phyloP scores from a whole-genome alignment of 805 yeast species.

The Ogataea chonburiensis region DNA sequence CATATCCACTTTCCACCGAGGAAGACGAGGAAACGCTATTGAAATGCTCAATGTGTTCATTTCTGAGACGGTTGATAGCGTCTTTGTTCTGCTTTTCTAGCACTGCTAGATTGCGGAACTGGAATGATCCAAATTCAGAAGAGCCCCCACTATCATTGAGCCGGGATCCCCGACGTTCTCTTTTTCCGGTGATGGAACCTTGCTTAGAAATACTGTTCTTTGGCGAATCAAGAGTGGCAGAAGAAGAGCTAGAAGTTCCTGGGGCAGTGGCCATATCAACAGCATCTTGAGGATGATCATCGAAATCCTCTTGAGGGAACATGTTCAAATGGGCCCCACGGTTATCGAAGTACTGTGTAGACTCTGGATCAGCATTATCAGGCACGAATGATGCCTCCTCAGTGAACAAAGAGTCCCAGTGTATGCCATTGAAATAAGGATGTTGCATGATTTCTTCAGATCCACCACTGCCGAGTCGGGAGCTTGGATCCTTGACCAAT shows the following conservation, averaged over 20 bases:
- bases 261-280: conserved; percentile 13
- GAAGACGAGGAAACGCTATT: conserved; percentile 41
- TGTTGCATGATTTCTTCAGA: conserved; percentile 77
- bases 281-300: conserved; percentile 20
- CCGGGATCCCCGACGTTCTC: conserved; percentile 73
- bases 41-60: conserved; percentile 69
- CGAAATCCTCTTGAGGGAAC: conserved; percentile 47
- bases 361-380: conserved; percentile 69
- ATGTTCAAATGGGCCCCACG: conserved; percentile 80
- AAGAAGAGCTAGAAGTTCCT: conserved; percentile 27
- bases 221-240: conserved; percentile 31
- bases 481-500: conserved; percentile 58
- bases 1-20: conserved; percentile 41
- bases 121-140: conserved; percentile 87
- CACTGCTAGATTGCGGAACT: conserved; percentile 83
- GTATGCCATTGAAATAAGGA: conserved; percentile 67
- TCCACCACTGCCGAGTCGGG: conserved; percentile 77
- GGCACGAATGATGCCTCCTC: conserved; percentile 87
- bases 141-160: conserved; percentile 58
- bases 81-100: conserved; percentile 93
- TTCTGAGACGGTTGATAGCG: conserved; percentile 80
- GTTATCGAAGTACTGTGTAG: conserved; percentile 85
- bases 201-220: conserved; percentile 28
- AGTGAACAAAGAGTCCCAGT: conserved; percentile 72
- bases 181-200: conserved; percentile 40